phyloP scores from a whole-genome alignment of 75 land plant genomes.

The Ceratopteris richardii region DNA sequence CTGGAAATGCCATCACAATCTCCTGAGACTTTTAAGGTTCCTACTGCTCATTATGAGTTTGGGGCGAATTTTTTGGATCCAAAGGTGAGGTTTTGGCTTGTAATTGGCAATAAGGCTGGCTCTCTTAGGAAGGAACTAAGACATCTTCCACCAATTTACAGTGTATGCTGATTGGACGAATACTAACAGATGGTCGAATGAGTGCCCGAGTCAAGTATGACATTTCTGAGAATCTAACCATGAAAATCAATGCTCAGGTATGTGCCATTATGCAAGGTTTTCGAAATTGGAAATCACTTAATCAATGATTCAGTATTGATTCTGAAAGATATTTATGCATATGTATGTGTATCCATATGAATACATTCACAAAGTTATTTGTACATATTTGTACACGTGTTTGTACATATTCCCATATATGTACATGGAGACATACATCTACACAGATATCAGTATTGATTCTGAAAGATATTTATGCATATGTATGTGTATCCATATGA shows the following conservation, averaged over 20 bases:
- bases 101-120: background rate
- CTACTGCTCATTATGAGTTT: constrained; percentile 91
- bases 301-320: no score
- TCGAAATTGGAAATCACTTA: no score
- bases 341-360: no score
- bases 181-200: constrained; percentile 89
- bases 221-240: constrained; percentile 65
- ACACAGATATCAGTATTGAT: no score
- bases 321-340: no score
- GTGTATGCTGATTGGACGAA: constrained; percentile 91
- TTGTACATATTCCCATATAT: no score
- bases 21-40: constrained; percentile 76
- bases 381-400: no score
- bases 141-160: constrained; percentile 13
- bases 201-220: constrained; percentile 86
- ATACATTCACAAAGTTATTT: no score
- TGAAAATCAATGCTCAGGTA: constrained; percentile 97
- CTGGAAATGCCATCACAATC: constrained; percentile 78
- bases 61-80: constrained; percentile 92
- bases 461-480: no score
- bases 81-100: constrained; percentile 33
- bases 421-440: no score
- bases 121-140: background rate
- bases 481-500: no score
- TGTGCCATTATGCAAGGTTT: background rate